Percentiles rank a stretch among this genome's conserved stretches.
Evolutionary conservation across 768 basidiomycete genomes (phyloP).

Genomic region (Auricularia sp.): DNA sequence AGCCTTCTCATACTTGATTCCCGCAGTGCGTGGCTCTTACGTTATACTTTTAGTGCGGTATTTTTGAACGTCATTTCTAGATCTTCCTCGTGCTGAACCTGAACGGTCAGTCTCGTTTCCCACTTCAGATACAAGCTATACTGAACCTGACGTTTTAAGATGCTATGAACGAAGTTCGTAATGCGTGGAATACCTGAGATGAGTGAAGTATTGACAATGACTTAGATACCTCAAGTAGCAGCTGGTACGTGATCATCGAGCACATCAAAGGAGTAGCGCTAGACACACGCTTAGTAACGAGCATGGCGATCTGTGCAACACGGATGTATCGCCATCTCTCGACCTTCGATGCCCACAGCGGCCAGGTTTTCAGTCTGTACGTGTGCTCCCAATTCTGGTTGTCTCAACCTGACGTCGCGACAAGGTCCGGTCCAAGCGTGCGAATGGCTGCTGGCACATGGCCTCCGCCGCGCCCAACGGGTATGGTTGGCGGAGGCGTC

Average conservation of each 20-base stretch:
- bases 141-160: not conserved
- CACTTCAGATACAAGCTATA: not conserved
- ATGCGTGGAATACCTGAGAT: not conserved
- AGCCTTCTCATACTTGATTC: not conserved
- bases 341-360: not conserved
- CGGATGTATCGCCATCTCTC: not conserved
- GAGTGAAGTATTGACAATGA: not conserved
- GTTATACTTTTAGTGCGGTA: not conserved
- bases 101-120: not conserved
- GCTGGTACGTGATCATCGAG: not conserved
- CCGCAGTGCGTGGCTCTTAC: not conserved
- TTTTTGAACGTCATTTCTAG: not conserved
- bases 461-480: too few species aligned
- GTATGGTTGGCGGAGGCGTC: too few species aligned
- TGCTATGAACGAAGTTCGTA: not conserved
- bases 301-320: not conserved
- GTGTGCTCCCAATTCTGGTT: too few species aligned
- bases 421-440: too few species aligned
- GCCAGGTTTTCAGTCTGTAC: too few species aligned
- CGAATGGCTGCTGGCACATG: too few species aligned
- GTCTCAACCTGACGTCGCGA: too few species aligned
- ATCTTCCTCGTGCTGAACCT: not conserved
- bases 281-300: not conserved
- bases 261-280: not conserved
- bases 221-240: not conserved